Evolutionary conservation across 2,329 filamentous ascomycete genomes (phyloP).

Genomic region (Clathrospora elynae): DNA sequence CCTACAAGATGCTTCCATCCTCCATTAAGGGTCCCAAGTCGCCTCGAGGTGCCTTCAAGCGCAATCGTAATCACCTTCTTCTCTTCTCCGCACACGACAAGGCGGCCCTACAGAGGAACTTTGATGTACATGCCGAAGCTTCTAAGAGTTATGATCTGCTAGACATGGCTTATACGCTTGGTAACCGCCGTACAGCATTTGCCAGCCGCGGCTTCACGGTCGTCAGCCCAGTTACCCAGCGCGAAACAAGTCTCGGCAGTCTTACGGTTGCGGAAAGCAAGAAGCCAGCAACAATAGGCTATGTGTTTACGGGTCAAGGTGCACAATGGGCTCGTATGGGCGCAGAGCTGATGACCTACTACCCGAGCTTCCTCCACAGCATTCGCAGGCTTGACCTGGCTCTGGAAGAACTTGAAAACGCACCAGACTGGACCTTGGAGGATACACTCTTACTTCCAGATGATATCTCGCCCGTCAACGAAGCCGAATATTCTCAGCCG

Average conservation of each 20-base stretch:
- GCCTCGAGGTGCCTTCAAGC: too few species aligned
- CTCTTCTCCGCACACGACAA: too few species aligned
- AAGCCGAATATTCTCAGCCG: constrained; percentile 23
- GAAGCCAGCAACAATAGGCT: constrained; percentile 19
- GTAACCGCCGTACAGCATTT: background rate
- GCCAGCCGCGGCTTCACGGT: background rate
- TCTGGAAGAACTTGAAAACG: too few species aligned
- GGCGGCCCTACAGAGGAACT: background rate
- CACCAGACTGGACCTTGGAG: background rate
- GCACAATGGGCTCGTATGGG: constrained; percentile 36
- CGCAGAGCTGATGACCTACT: constrained; percentile 12
- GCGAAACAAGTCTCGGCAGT: too few species aligned
- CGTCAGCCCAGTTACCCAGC: too few species aligned
- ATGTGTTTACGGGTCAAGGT: constrained; percentile 39
- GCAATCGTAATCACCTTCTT: too few species aligned
- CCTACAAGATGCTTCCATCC: too few species aligned
- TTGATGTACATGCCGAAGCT: background rate
- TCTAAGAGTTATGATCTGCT: background rate
- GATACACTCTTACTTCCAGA: background rate
- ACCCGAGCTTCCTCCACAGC: constrained; percentile 3
- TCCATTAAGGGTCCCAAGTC: too few species aligned
- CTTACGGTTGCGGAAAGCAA: background rate
- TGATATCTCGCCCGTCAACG: background rate
- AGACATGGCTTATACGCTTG: constrained; percentile 1
- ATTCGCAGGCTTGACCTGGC: background rate